Evolutionary conservation across 805 yeast genomes (phyloP), one percentile per base, ranked within the genome.

Genomic region (Candida koratica): DNA sequence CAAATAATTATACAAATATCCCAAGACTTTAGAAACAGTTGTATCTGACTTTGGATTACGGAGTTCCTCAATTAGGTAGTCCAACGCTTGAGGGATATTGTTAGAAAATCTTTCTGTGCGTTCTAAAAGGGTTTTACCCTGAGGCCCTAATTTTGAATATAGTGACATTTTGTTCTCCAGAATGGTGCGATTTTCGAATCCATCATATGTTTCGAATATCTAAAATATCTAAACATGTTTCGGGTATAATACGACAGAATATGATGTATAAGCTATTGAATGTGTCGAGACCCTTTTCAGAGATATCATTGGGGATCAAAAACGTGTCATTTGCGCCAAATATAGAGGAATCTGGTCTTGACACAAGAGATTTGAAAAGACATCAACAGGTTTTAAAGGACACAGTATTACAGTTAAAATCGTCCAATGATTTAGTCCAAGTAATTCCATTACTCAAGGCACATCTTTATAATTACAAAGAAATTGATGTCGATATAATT

Each of bases 1-100:
- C 35, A 73, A 51, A 46, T 75, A 75, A 47, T 74, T 69, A 35
- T 68, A 74, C 15, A 75, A 37, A 47, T 72, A 71, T 1, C 79
- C 73, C 12, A 73, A 45, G 4, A 67, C 46, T 37, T 55, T 58
- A 14, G 48, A 52, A 25, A 48, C 58, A 22, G 60, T 57, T 41
- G 54, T 50, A 6, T 56, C 48, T 1, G 57, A 43, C 14, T 46
- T 49, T 0, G 79, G 77, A 41, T 56, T 53, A 22, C 71, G 42
- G 17, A 75, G 47, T 15, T 73, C 72, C 39, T 69, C 48, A 8
- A 75, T 54, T 20, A 75, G 46, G 38, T 55, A 69, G 49, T 75
- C 81, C 25, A 75, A 55, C 31, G 70, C 77, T 37, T 67, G 67
- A 2, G 72, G 41, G 13, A 11, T 11, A 5, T 25, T 17, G 9